Percentiles rank a stretch among this genome's conserved stretches.
These are phyloP conservation scores for Triglochin maritima DNA, from an alignment of 106 monocot species.

Conservation along the genomic window DNA sequence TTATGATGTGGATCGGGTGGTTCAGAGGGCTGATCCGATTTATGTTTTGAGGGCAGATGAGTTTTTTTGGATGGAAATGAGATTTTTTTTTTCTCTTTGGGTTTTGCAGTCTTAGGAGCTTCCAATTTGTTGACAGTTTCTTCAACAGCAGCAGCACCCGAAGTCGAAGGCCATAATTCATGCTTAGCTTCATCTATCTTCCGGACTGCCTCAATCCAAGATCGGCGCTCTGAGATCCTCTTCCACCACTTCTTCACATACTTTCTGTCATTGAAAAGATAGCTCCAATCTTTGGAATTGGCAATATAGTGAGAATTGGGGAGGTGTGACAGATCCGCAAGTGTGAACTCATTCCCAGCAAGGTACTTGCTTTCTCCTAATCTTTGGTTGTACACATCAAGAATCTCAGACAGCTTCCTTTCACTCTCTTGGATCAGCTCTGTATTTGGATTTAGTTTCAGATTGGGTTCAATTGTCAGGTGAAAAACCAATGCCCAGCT, in stretches of 20 bases:
- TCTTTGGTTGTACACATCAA: conserved; percentile 58
- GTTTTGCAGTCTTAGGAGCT: neutral
- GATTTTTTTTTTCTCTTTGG: neutral
- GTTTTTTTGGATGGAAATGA: neutral
- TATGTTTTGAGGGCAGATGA: neutral
- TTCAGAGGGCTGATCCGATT: neutral
- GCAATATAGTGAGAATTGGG: conserved; percentile 52
- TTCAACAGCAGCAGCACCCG: neutral
- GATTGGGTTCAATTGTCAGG: conserved; percentile 19
- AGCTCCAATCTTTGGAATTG: conserved; percentile 19
- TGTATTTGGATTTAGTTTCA: neutral
- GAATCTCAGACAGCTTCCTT: conserved; percentile 32
- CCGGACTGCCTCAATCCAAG: conserved; percentile 39
- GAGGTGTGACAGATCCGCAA: conserved; percentile 65
- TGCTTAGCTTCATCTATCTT: neutral
- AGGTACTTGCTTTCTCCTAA: conserved; percentile 37
- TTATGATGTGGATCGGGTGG: neutral
- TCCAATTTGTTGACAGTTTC: neutral
- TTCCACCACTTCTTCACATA: conserved; percentile 51
- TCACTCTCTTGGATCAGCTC: conserved; percentile 20
- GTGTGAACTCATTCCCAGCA: conserved; percentile 50
- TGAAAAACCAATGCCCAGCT: conserved; percentile 44
- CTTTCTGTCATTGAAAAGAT: conserved; percentile 44
- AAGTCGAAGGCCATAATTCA: no score
- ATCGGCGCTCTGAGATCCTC: conserved; percentile 31